Base-by-base conservation (phyloP, 768 basidiomycete genomes). In the Cystobasidium onofrii region DNA sequence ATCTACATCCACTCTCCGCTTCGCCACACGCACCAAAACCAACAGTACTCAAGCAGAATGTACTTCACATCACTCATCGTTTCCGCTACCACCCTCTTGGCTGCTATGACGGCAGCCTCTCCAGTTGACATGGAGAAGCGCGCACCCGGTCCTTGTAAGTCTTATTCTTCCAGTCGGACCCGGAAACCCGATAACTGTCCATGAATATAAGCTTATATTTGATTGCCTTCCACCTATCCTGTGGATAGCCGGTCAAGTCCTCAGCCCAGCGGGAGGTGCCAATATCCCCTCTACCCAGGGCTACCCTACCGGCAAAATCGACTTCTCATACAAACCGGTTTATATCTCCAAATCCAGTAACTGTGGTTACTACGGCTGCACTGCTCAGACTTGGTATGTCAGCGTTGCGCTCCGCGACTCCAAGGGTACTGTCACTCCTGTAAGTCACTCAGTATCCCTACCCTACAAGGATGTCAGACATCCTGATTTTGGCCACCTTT, bases 321-420 rank as follows among this genome's bases (percentile, higher is more conserved):
- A 60, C 25, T 60, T 60, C 57, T 27, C 17, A 6, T 60, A 60
- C 33, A 60, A 60, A 27, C 57, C 57, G 31, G 57, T 60, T 27
- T 60, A 60, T 27, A 60, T 60, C 27, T 29, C 25, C 57, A 60
- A 60, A 27, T 17, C 25, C 13, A 7, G 6, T 27, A 60, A 60
- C 20, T 60, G 57, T 23, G 57, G 57, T 7, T 60, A 60, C 57
- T 60, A 60, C 23, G 57, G 57, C 6, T 60, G 57, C 57, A 60
- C 57, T 15, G 57, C 57, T 20, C 57, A 60, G 57, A 60, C 57
- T 60, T 60, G 57, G 57, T 60, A 60, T 60, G 57, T 60, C 27
- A 60, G 57, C 27, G 57, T 60, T 29, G 57, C 29, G 6, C 57
- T 60, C 20, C 25, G 57, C 25, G 57, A 60, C 27, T 25, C 57